Percentiles rank a stretch among this genome's conserved stretches.
Evolutionary conservation across 257 asterid species (phyloP).

Genomic region (Nicotiana tabacum): DNA sequence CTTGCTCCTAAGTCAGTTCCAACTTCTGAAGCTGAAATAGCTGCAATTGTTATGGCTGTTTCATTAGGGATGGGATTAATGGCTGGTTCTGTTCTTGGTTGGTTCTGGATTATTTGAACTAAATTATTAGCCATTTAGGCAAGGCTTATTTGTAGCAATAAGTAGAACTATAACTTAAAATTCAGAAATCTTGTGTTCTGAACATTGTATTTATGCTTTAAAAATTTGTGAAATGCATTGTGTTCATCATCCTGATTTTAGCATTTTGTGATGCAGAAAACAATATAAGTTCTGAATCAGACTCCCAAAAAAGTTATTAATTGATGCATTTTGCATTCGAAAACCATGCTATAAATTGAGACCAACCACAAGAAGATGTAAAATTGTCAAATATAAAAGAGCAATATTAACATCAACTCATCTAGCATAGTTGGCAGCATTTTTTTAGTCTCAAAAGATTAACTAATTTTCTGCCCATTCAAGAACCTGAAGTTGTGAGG

Average conservation of each 20-base stretch:
- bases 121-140: not conserved
- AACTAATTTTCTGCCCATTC: not conserved
- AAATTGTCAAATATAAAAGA: not conserved
- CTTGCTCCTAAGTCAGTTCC: conserved; percentile 63
- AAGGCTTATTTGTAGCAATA: not conserved
- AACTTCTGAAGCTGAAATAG: conserved; percentile 55
- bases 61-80: conserved; percentile 58
- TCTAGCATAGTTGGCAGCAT: not conserved
- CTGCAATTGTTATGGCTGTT: conserved; percentile 69
- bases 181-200: not conserved
- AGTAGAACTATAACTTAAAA: not conserved
- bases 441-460: not conserved
- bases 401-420: not conserved
- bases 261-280: not conserved
- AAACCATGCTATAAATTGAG: not conserved
- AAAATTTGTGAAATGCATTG: not conserved
- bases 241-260: not conserved
- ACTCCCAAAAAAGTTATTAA: not conserved
- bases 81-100: conserved; percentile 60
- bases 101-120: conserved; percentile 68
- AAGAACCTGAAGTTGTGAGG: not conserved
- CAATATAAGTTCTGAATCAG: not conserved
- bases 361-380: not conserved
- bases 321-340: not conserved
- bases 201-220: not conserved